Conservation (phyloP, 176 grass and related monocot species). For the Bolboschoenus planiculmis region DNA sequence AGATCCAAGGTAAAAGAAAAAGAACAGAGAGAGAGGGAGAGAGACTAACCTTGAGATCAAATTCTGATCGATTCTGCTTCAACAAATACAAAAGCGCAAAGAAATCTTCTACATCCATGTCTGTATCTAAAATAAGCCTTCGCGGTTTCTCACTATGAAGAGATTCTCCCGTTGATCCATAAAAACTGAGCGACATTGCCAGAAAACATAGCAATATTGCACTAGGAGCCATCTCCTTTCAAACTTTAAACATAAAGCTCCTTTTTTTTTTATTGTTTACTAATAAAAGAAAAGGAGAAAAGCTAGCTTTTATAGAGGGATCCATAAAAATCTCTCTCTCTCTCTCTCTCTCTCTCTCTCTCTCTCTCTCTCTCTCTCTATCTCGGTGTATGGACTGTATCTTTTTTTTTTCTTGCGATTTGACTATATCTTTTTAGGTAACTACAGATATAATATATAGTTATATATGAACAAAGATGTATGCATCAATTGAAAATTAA, state of each 20-base stretch:
- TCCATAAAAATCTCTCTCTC: no score
- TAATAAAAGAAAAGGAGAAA: background rate
- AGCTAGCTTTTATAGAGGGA: background rate
- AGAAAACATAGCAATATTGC: constrained; percentile 9
- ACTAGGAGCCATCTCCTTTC: background rate
- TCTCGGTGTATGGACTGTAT: background rate
- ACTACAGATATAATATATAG: no score
- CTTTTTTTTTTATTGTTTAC: background rate
- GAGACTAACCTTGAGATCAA: constrained; percentile 63
- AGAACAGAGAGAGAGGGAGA: background rate
- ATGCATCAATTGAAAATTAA: background rate
- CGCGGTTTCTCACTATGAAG: background rate
- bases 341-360: no score
- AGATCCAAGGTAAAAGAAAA: background rate
- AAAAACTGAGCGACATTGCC: background rate
- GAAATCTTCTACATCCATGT: constrained; percentile 74
- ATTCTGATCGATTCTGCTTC: constrained; percentile 73
- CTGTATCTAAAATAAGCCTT: constrained; percentile 64
- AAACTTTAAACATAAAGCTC: background rate
- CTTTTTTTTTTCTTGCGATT: no score
- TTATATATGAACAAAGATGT: background rate
- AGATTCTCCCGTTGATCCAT: background rate
- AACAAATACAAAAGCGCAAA: constrained; percentile 77
- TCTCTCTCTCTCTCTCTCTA: no score
- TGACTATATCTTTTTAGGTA: no score